A percentile compares a stretch with the other conserved stretches of the same genome.
Conservation (phyloP, 768 basidiomycete genomes). For the Mycena galericulata region DNA sequence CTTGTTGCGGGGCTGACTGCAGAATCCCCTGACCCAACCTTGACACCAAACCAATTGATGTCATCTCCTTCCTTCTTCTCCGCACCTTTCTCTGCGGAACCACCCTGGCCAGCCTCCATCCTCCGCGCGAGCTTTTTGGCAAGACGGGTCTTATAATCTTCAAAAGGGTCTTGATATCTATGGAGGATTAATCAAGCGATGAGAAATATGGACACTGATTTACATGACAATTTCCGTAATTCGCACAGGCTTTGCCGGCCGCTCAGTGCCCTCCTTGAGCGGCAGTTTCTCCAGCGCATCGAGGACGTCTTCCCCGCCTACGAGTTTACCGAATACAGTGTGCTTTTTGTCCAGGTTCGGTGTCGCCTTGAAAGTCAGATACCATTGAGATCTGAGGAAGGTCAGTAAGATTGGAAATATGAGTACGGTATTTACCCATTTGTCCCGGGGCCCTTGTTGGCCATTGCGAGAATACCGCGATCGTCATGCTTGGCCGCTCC, state of each 20-base stretch:
- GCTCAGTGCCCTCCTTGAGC: slow-evolving; percentile 86
- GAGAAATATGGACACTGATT: background rate
- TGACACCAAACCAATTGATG: slow-evolving; percentile 91
- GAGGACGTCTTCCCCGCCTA: slow-evolving; percentile 94
- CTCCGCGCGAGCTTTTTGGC: slow-evolving; percentile 80
- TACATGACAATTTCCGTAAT: slow-evolving; percentile 92
- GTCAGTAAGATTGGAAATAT: too few species aligned
- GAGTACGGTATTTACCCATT: too few species aligned
- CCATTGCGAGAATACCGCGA: slow-evolving; percentile 92
- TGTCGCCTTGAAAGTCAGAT: slow-evolving; percentile 86
- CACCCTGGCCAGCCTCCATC: slow-evolving; percentile 55
- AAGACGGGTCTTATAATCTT: slow-evolving; percentile 88
- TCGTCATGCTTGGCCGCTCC: slow-evolving; percentile 90
- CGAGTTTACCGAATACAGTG: slow-evolving; percentile 96
- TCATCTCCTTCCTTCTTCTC: slow-evolving; percentile 75
- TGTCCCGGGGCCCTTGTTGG: slow-evolving; percentile 91
- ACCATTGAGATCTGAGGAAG: slow-evolving; percentile 85
- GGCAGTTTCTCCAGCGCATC: slow-evolving; percentile 86
- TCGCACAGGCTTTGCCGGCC: slow-evolving; percentile 85
- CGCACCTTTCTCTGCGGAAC: slow-evolving; percentile 42
- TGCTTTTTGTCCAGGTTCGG: slow-evolving; percentile 93
- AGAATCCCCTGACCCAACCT: slow-evolving; percentile 67
- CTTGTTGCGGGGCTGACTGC: slow-evolving; percentile 44
- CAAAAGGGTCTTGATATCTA: slow-evolving; percentile 95
- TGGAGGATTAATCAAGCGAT: slow-evolving; percentile 6